Evolutionary conservation across 2,329 filamentous ascomycete species (phyloP).

Genomic region (Pleomassaria siparia): DNA sequence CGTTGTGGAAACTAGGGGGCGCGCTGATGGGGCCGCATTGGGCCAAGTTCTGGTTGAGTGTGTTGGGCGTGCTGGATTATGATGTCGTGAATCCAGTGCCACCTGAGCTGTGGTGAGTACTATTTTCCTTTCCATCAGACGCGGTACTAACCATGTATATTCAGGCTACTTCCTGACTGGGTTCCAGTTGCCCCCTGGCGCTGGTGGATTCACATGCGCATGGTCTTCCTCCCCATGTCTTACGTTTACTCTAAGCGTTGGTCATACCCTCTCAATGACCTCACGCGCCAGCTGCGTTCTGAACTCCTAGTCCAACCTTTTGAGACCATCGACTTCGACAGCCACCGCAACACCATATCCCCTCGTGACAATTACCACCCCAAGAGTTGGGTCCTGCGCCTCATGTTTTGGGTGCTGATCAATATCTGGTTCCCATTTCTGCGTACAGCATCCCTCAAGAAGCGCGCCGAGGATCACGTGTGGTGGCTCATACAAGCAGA

Average conservation of each 20-base stretch:
- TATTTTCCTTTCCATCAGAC: constrained; percentile 2
- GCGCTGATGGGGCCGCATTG: constrained; percentile 85
- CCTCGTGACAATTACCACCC: constrained; percentile 87
- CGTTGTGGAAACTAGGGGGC: constrained; percentile 82
- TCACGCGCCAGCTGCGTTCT: constrained; percentile 71
- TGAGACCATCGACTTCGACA: constrained; percentile 73
- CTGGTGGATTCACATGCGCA: constrained; percentile 99
- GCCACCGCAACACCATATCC: constrained; percentile 80
- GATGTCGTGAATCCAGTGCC: constrained; percentile 93
- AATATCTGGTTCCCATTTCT: constrained; percentile 81
- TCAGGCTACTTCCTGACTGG: constrained; percentile 84
- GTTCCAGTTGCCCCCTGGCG: constrained; percentile 85
- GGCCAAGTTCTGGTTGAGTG: constrained; percentile 93
- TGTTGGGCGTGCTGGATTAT: constrained; percentile 83
- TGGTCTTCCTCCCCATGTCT: constrained; percentile 91
- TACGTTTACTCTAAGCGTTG: constrained; percentile 85
- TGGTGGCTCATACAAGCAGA: constrained; percentile 87
- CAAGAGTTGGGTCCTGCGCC: constrained; percentile 80
- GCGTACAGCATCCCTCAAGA: constrained; percentile 64
- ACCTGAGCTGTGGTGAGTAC: constrained; percentile 77
- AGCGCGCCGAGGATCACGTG: constrained; percentile 75
- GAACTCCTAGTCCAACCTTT: constrained; percentile 83
- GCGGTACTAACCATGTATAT: not conserved
- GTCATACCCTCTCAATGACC: constrained; percentile 71
- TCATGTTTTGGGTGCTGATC: constrained; percentile 75